These are phyloP conservation scores for Clavulina sp. DNA, from an alignment of 768 basidiomycete genomes.

Conservation along the genomic window DNA sequence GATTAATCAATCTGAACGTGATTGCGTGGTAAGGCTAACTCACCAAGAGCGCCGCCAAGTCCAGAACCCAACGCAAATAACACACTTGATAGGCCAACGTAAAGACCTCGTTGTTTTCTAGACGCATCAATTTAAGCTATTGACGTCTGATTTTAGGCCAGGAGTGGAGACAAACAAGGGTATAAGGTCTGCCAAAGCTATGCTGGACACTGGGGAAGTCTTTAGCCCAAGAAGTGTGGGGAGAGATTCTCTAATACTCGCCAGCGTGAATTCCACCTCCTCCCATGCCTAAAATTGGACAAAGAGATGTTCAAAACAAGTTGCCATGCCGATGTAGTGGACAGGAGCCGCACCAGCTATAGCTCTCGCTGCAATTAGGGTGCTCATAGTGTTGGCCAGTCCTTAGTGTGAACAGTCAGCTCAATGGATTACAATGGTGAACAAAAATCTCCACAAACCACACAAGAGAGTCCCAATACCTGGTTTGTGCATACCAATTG, in stretches of 20 bases:
- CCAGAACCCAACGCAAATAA: constrained; percentile 58
- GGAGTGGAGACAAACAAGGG: constrained; percentile 42
- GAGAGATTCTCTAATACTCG: constrained; percentile 14
- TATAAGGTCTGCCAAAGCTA: constrained; percentile 76
- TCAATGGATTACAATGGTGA: no score
- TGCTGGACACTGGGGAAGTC: constrained; percentile 44
- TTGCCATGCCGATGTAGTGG: no score
- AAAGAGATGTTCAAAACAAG: no score
- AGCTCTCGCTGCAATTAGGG: constrained; percentile 62
- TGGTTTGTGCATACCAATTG: not conserved
- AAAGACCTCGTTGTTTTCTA: constrained; percentile 73
- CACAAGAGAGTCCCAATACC: constrained; percentile 64
- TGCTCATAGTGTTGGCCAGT: constrained; percentile 68
- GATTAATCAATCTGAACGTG: no score
- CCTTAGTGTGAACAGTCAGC: no score
- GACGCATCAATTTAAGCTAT: constrained; percentile 4
- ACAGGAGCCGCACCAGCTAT: no score
- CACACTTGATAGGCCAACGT: constrained; percentile 85
- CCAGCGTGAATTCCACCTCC: constrained; percentile 63
- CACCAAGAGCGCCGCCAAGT: constrained; percentile 21
- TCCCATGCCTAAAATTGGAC: no score
- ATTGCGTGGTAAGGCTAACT: constrained; percentile 1
- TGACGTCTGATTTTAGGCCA: not conserved
- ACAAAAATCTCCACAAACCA: no score
- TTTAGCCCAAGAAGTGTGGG: not conserved